Evolutionary conservation across 176 grass and related monocot species (phyloP).

Genomic region (Musa schizocarpa): DNA sequence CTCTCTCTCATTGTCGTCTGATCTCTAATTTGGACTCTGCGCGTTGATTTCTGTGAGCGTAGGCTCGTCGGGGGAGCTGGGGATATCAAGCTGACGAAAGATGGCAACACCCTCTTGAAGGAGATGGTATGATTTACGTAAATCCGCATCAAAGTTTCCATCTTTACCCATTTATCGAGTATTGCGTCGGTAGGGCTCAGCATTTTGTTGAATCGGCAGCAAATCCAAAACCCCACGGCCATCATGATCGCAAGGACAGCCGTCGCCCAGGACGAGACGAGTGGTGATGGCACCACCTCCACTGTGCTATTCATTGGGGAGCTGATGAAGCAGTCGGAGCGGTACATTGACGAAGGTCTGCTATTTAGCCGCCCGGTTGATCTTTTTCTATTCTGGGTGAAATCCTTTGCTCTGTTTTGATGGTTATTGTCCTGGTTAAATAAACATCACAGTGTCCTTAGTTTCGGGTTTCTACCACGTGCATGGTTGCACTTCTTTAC

Average conservation of each 20-base stretch:
- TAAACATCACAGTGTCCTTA: too few species aligned
- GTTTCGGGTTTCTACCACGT: too few species aligned
- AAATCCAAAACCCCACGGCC: conserved; percentile 96
- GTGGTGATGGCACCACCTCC: conserved; percentile 88
- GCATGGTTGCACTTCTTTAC: too few species aligned
- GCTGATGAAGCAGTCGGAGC: conserved; percentile 87
- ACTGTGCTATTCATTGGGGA: conserved; percentile 94
- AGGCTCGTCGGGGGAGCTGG: conserved; percentile 97
- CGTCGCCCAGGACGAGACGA: conserved; percentile 69
- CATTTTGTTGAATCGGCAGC: conserved; percentile 28
- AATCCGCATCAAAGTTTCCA: background rate
- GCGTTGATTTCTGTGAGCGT: background rate
- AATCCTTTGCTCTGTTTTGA: too few species aligned
- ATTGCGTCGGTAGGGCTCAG: background rate
- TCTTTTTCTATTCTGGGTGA: background rate
- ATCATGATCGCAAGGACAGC: conserved; percentile 98
- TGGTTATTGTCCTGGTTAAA: too few species aligned
- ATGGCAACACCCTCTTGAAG: conserved; percentile 91
- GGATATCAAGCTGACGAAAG: conserved; percentile 95
- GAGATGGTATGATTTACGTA: conserved; percentile 56
- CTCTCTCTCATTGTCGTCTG: background rate
- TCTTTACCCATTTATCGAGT: background rate
- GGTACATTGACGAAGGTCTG: conserved; percentile 81
- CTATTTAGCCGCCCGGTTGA: background rate
- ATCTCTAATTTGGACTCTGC: background rate